Percentiles rank a stretch among this genome's conserved stretches.
Evolutionary conservation across 768 basidiomycete species (phyloP).

Genomic region (Panus rudis): DNA sequence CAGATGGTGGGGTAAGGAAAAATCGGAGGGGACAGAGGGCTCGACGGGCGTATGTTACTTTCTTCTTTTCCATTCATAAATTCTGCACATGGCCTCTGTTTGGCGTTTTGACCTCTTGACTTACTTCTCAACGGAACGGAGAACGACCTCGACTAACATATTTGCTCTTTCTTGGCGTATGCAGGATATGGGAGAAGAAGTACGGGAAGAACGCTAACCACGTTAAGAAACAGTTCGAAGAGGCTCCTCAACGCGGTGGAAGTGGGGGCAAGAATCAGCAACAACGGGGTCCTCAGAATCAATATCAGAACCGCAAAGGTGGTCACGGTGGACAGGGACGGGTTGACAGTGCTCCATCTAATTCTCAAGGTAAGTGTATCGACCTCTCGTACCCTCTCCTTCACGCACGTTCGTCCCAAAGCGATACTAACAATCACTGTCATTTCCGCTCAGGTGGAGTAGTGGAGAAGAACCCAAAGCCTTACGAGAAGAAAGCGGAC

Average conservation of each 20-base stretch:
- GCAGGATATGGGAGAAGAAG: conserved; percentile 97
- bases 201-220: conserved; percentile 90
- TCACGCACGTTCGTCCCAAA: not conserved
- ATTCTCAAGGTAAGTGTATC: too few species aligned
- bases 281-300: too few species aligned
- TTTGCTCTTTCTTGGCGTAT: too few species aligned
- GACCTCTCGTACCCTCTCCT: not conserved
- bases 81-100: too few species aligned
- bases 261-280: not conserved
- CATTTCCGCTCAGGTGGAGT: conserved; percentile 15
- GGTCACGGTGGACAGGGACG: not conserved
- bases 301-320: not conserved
- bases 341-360: too few species aligned
- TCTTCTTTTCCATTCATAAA: not conserved
- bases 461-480: conserved; percentile 8
- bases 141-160: not conserved
- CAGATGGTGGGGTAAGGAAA: conserved; percentile 45
- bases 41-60: conserved; percentile 80
- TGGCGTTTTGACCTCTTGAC: too few species aligned
- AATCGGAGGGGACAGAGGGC: conserved; percentile 92
- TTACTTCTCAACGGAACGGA: too few species aligned
- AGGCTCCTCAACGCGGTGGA: conserved; percentile 6
- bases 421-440: too few species aligned
- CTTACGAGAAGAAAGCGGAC: conserved; percentile 7
- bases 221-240: conserved; percentile 53